Evolutionary conservation across 441 rosid species (phyloP), one percentile per base, ranked within the genome.

Genomic region (Eugenia klotzschiana): DNA sequence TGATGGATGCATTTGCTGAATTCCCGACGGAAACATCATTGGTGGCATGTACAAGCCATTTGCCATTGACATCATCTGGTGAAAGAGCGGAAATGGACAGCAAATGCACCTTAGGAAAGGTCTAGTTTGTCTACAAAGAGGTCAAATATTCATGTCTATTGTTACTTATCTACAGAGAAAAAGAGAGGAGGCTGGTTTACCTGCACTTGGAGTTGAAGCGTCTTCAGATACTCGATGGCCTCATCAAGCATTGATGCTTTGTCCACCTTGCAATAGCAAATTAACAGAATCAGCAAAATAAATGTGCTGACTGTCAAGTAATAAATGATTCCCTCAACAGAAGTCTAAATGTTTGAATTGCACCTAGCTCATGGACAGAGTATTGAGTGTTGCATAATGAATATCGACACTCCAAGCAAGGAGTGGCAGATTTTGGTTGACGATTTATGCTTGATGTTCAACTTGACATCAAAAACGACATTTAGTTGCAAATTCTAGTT

Each of bases 51-150:
- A 94, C 52, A 94, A 89, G 77, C 98, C 95, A 87, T 93, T 88
- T 74, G 93, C 96, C 99, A 94, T 93, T 58, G 99, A 93, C 99
- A 96, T 94, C 33, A 94, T 89, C 98, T 96, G 94, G 88, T 83
- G 1, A 81, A 81, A 77, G 33, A 64, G 73, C 58, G 53, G 22
- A 37, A 55, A 84, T 85, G 82, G 55, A 57, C 9, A 49, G 79
- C 69, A 82, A 23, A 80, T 37, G 57, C 56, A 51, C 16, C 22
- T 54, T 33, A 51, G 43, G 46, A 80, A 20, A 80, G 54, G 18
- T 79, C 25, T 69, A 69, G 25, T 69, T 69, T 37, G 25, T 69
- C 77, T 37, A 69, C 46, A 3, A 69, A 69, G 20, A 20, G 77
- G 25, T 69, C 77, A 69, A 37, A 20, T n/a, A 20, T 33, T 69